Percentiles rank a stretch among this genome's conserved stretches.
Evolutionary conservation across 192 early-diverging fungal species (phyloP).

Genomic region (Podila clonocystis): DNA sequence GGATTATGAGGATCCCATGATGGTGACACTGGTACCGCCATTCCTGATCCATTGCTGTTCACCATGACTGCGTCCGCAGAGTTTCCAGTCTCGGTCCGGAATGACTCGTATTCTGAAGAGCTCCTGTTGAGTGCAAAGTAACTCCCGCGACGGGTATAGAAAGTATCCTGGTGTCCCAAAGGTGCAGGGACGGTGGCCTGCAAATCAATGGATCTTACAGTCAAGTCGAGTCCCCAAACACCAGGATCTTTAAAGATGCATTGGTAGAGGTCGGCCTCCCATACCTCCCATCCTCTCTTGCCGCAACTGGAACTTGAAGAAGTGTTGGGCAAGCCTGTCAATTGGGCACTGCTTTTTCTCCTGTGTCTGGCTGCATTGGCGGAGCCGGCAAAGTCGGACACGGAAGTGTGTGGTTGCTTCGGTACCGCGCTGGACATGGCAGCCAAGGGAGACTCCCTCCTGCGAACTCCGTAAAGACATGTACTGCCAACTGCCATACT

Average conservation of each 20-base stretch:
- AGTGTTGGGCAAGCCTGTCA: neutral
- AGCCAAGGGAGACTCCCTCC: conserved; percentile 18
- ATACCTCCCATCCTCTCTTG: conserved; percentile 49
- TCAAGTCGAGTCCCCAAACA: conserved; percentile 36
- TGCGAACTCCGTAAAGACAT: conserved; percentile 36
- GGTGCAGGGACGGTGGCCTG: neutral
- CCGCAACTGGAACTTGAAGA: neutral
- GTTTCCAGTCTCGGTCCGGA: neutral
- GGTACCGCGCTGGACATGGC: neutral
- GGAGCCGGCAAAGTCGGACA: conserved; percentile 3
- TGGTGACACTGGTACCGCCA: conserved; percentile 19
- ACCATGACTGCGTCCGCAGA: neutral
- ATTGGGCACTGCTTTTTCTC: conserved; percentile 9
- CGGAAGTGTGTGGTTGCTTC: conserved; percentile 23
- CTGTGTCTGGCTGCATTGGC: conserved; percentile 4
- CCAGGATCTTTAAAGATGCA: conserved; percentile 48
- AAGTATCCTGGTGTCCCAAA: too few relatives aligned
- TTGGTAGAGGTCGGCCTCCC: conserved; percentile 50
- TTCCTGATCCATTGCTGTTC: conserved; percentile 32
- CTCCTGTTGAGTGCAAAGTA: neutral
- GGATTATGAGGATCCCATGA: neutral
- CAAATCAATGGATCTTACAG: conserved; percentile 32
- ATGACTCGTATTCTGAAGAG: neutral
- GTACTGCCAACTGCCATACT: conserved; percentile 36
- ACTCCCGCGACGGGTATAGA: neutral